Evolutionary conservation across 2,329 filamentous ascomycete genomes (phyloP), one percentile per base, ranked within the genome.

Genomic region (Emericellopsis atlantica): DNA sequence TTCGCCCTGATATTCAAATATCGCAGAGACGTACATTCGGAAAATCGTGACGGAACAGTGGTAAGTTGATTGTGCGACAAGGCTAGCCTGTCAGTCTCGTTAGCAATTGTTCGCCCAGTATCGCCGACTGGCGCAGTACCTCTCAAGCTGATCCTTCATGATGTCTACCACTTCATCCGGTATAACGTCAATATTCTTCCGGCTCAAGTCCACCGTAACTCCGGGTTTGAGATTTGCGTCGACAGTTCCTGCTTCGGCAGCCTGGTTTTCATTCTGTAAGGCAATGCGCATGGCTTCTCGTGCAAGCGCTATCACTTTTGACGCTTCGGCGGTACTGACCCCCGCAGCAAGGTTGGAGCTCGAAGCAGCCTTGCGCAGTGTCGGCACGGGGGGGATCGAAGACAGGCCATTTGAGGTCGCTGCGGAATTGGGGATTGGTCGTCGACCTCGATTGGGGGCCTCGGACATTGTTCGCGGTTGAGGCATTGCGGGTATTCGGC

Each of bases 1-100:
- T 89, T 90, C 60, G 83, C 83, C 54, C 84, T 71, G 46, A 88
- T 78, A 51, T 90, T 90, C 45, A 90, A 72, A 56, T 90, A 90
- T 46, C 84, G 79, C 45, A 90, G 64, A 39, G 81, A 82, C 34
- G 76, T 80, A 62, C 84, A 89, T 62, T 88, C 83, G 31, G 80
- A 71, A 50, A 89, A 84, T 41, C 82, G 74, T 21, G 66, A 54
- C 6, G 84, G 84, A 37, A 90, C 74, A n/a, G 73, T 69, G 26
- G 76, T 70, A 44, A 88, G 67, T 49, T 76, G 78, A 58, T 89
- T 89, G 62, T 89, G 84, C n/a, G 84, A 87, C 48, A 90, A 67
- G 39, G 84, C 84, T 40, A 90, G 74, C 51, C 84, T 88, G 33
- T 12, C n/a, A 23, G 35, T 23, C 4, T 24, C 12, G 9, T 24